Base-by-base conservation (phyloP, 306 rosid species). In the Rosa rugosa region DNA sequence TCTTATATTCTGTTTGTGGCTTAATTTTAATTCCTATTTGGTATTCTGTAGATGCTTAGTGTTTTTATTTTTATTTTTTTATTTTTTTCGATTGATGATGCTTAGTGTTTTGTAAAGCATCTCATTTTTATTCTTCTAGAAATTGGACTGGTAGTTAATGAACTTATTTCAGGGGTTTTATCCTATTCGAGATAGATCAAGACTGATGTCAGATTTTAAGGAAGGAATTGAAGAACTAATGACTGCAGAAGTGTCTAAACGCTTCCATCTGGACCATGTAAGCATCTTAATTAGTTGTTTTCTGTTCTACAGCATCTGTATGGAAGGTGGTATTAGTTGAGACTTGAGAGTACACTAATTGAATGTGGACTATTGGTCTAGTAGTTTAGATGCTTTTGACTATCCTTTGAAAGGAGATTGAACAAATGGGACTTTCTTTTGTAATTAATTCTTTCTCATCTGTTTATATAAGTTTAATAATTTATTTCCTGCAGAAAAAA, bases 131-230 rank as follows among this genome's bases (percentile, higher is more conserved):
- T 49, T 16, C 8, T 27, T 27, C 25, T 51, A 13, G n/a, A 71
- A 38, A 46, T 64, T 75, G 46, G 57, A 79, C 12, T 83, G 17
- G 23, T n/a, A 22, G 14, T 71, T 78, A 31, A 36, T 63, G 44
- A 73, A 27, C 54, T 79, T 36, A 80, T 69, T 79, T 45, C 83
- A 94, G 98, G 99, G 97, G 31, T 90, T 91, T 82, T 92, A 89
- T 76, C 99, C 99, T 49, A 49, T 84, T 53, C 84, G 99, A 71
- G 99, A 92, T 80, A 90, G 97, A 83, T 87, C 97, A 16, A 87
- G 76, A 75, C 82, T 94, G 77, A 84, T 80, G 53, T 83, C 87
- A 63, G 72, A 79, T 72, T 92, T 79, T 60, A 72, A 90, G 73
- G 85, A 90, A 69, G 81, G 46, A 5, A 69, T 94, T 83, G 91